phyloP scores from a whole-genome alignment of 2,329 filamentous ascomycete genomes.

The Bipolaris cookei region DNA sequence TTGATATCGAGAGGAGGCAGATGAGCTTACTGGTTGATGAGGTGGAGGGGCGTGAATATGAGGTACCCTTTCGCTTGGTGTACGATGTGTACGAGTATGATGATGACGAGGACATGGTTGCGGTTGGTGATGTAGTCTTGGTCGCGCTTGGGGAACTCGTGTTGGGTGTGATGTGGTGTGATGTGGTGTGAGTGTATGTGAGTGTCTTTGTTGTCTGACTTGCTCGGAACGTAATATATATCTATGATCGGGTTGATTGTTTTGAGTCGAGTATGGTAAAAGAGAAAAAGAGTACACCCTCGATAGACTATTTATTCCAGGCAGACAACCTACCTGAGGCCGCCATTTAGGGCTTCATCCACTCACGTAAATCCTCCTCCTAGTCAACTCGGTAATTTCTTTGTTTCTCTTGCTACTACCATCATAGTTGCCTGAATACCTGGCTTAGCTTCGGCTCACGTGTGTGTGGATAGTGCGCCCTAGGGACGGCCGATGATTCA shows the following conservation, averaged over 20 bases:
- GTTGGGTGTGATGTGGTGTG: neutral
- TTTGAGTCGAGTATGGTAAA: constrained; percentile 4
- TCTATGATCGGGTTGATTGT: neutral
- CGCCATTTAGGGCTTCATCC: constrained; percentile 32
- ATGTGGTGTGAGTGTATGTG: neutral
- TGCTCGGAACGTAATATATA: neutral
- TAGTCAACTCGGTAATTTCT: neutral
- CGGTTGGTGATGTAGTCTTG: neutral
- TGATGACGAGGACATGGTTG: neutral
- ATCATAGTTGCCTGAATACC: constrained; percentile 38
- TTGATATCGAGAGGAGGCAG: constrained; percentile 28
- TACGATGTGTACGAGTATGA: neutral
- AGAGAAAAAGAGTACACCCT: constrained; percentile 21
- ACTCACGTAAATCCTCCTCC: neutral
- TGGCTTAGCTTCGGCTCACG: constrained; percentile 8
- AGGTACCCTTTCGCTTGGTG: constrained; percentile 1
- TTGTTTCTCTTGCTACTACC: constrained; percentile 11
- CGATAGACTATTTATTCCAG: constrained; percentile 36
- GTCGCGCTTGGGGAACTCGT: neutral
- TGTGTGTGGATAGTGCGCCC: constrained; percentile 32
- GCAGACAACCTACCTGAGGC: constrained; percentile 44
- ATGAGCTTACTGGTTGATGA: neutral
- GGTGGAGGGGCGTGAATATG: constrained; percentile 22
- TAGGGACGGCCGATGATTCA: constrained; percentile 36
- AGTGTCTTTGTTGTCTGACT: neutral